Base-by-base conservation (phyloP, 2,329 filamentous ascomycete genomes). In the Aspergillus persii region DNA sequence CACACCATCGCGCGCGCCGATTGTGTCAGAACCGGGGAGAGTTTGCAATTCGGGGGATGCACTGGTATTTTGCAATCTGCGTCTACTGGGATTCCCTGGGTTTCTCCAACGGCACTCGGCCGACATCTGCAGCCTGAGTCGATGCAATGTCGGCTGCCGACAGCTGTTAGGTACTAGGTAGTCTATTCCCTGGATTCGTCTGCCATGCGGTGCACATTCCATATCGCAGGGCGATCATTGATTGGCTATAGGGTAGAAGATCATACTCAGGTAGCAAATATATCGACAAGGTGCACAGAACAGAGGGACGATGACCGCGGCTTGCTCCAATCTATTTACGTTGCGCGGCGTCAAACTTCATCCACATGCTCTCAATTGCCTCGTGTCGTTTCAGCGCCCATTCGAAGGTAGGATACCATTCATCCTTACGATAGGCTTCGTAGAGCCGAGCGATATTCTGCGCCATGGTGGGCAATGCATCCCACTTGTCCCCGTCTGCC, bases 361-460 rank as follows among this genome's bases (percentile, higher is more conserved):
- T 57, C 61, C 59, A 62, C 2, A 64, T 68, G 61, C 66, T 68
- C 54, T 81, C 77, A 30, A 85, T 60, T 70, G 83, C 75, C 66
- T 76, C 70, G 67, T 83, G 81, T n/a, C 83, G 73, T 62, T 68
- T 68, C 3, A 81, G 64, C 0, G 81, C 83, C 56, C 77, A 70
- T 46, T 75, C 75, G 68, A 80, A 80, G 18, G 76, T 69, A 50
- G 76, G 81, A 61, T 75, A 73, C 56, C 77, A 66, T 15, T 70
- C 63, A 12, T 68, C 64, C 61, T 71, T 74, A 4, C 82, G 81
- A 72, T 80, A 85, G 1, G 76, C 77, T 64, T 89, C 85, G 71
- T 87, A 88, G 0, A 86, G 64, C 23, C 77, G 77, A 0, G 79
- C 85, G 30, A 88, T 80, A 62, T 80, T 82, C 54, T 81, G 76